Percentiles rank a stretch among this genome's conserved stretches.
Evolutionary conservation across 2,329 filamentous ascomycete genomes (phyloP).

Genomic region (Ampelomyces quisqualis): DNA sequence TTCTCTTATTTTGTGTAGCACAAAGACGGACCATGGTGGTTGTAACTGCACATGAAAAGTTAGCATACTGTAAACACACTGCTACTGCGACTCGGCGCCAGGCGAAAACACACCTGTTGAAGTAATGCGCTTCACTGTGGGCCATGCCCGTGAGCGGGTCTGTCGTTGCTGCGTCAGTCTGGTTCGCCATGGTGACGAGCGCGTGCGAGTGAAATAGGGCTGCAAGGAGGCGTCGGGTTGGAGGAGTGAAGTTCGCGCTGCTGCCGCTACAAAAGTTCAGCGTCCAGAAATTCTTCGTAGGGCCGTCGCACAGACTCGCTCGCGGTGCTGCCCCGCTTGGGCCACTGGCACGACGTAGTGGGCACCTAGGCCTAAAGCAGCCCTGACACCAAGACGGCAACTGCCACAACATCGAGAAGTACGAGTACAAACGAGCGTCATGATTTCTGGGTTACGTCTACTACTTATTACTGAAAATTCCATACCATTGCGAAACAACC

Average conservation of each 20-base stretch:
- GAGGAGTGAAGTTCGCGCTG: conserved; percentile 14
- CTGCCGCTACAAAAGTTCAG: conserved; percentile 15
- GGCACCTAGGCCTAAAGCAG: conserved; percentile 10
- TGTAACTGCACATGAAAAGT: conserved; percentile 67
- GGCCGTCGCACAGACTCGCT: conserved; percentile 17
- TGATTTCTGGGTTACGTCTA: too few species aligned
- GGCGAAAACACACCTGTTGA: conserved; percentile 73
- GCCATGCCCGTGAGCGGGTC: conserved; percentile 66
- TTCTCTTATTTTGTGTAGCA: conserved; percentile 32
- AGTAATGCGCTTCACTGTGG: conserved; percentile 98
- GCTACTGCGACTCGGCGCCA: conserved; percentile 20
- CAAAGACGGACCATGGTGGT: conserved; percentile 80
- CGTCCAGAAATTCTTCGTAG: conserved; percentile 31
- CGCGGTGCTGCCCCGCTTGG: conserved; percentile 13
- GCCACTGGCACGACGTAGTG: conserved; percentile 1
- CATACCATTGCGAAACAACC: too few species aligned
- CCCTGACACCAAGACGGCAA: not conserved
- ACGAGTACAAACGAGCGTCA: too few species aligned
- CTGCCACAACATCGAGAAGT: too few species aligned
- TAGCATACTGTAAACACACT: conserved; percentile 43
- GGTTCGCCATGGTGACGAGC: conserved; percentile 26
- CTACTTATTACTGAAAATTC: too few species aligned
- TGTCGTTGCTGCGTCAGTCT: conserved; percentile 28
- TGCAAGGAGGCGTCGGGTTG: conserved; percentile 5
- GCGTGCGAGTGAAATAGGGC: conserved; percentile 2